phyloP scores from a whole-genome alignment of 306 rosid genomes.

The Rosa lucieae region DNA sequence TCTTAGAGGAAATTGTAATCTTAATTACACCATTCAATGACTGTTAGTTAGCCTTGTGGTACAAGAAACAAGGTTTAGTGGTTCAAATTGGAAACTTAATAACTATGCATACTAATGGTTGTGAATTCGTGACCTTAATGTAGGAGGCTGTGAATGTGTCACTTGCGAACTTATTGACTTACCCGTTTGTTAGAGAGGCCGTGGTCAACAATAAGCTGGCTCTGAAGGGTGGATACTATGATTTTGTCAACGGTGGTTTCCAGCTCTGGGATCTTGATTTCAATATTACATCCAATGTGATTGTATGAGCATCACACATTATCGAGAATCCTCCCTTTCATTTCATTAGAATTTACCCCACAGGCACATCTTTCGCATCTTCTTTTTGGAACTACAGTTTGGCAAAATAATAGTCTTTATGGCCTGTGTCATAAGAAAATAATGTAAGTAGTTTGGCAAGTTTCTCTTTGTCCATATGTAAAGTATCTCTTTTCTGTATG shows the following conservation, averaged over 20 bases:
- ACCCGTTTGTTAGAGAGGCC: constrained; percentile 76
- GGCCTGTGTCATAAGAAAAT: constrained; percentile 3
- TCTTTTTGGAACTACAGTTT: not conserved
- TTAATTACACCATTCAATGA: not conserved
- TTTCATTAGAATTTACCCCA: not conserved
- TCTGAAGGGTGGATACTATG: constrained; percentile 81
- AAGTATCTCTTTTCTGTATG: not conserved
- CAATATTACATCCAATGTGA: constrained; percentile 42
- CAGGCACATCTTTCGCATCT: not conserved
- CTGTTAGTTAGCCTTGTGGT: not conserved
- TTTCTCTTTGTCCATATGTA: not conserved
- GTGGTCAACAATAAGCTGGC: constrained; percentile 52
- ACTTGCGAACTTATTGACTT: constrained; percentile 70
- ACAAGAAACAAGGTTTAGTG: not conserved
- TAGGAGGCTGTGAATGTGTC: constrained; percentile 99
- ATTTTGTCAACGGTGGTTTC: constrained; percentile 71
- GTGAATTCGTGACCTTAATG: constrained; percentile 14
- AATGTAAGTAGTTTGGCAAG: not conserved
- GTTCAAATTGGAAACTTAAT: not conserved
- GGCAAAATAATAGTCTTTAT: constrained; percentile 8
- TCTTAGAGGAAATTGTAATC: not conserved
- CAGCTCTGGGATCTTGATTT: constrained; percentile 83
- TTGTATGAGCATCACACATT: constrained; percentile 21
- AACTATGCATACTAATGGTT: not conserved
- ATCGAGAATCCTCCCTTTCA: not conserved